Evolutionary conservation across 768 basidiomycete genomes (phyloP).

Genomic region (Lactarius quietus): DNA sequence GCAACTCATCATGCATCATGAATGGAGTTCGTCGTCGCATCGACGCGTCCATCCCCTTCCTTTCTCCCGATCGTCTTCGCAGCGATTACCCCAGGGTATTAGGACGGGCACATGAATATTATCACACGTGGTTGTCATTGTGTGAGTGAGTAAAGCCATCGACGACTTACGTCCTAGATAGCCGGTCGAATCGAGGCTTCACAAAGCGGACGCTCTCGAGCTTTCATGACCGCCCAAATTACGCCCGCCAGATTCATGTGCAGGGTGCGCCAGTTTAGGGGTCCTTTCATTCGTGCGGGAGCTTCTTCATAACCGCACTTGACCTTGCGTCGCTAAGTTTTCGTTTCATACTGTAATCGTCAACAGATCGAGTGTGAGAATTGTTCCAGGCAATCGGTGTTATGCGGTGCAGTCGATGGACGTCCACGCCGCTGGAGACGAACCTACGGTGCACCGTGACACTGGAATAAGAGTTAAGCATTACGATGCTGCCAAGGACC

Average conservation of each 20-base stretch:
- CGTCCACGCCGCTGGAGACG: neutral
- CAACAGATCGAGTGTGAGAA: neutral
- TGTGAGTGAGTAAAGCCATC: neutral
- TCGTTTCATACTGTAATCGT: neutral
- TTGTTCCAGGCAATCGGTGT: neutral
- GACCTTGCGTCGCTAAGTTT: neutral
- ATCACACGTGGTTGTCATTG: neutral
- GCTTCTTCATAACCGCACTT: neutral
- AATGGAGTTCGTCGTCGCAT: neutral
- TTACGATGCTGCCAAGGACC: neutral
- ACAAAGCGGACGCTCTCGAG: neutral
- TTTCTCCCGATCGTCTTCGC: neutral
- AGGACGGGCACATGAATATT: neutral
- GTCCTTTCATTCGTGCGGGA: neutral
- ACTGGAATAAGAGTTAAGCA: neutral
- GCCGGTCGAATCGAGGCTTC: neutral
- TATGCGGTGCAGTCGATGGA: neutral
- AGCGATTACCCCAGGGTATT: neutral
- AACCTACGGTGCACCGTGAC: neutral
- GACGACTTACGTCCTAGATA: neutral
- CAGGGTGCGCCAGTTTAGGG: neutral
- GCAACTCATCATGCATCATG: neutral
- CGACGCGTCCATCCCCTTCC: too few relatives aligned
- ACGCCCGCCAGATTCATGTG: neutral
- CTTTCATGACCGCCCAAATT: conserved; percentile 14